A percentile compares a stretch with the other conserved stretches of the same genome.
phyloP scores from a whole-genome alignment of 176 grass and related monocot species.

The Leersia perrieri region DNA sequence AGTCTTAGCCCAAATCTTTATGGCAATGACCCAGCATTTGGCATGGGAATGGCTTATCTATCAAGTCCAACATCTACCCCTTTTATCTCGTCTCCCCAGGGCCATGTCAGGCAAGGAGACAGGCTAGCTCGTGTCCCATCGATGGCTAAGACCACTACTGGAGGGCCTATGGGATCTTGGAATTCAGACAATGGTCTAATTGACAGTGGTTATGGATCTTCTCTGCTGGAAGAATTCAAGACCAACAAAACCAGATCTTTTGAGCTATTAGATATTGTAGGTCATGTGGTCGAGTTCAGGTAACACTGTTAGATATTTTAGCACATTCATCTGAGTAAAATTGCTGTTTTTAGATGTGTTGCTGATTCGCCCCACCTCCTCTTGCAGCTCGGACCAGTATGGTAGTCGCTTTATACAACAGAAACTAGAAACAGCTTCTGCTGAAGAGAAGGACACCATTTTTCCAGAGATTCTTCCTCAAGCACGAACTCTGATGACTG shows the following conservation, averaged over 20 bases:
- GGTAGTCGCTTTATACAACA: constrained; percentile 99
- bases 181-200: constrained; percentile 54
- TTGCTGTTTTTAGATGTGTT: constrained; percentile 23
- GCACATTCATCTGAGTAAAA: background rate
- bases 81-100: constrained; percentile 54
- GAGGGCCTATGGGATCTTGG: constrained; percentile 56
- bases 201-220: constrained; percentile 64
- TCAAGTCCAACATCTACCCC: constrained; percentile 52
- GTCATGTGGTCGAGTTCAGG: constrained; percentile 96
- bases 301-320: constrained; percentile 54
- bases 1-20: constrained; percentile 65
- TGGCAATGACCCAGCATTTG: constrained; percentile 54
- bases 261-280: constrained; percentile 85
- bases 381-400: constrained; percentile 84
- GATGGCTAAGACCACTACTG: constrained; percentile 35
- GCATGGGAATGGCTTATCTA: constrained; percentile 64
- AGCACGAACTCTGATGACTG: constrained; percentile 86
- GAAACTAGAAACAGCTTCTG: constrained; percentile 85
- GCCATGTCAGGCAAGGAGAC: constrained; percentile 67
- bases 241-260: constrained; percentile 86
- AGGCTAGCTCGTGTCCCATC: constrained; percentile 45
- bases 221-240: constrained; percentile 97
- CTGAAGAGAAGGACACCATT: constrained; percentile 87
- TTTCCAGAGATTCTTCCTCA: constrained; percentile 96
- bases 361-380: background rate